Percentiles rank a stretch among this genome's conserved stretches.
phyloP scores from a whole-genome alignment of 768 basidiomycete species.

The Antrodiella citrinella region DNA sequence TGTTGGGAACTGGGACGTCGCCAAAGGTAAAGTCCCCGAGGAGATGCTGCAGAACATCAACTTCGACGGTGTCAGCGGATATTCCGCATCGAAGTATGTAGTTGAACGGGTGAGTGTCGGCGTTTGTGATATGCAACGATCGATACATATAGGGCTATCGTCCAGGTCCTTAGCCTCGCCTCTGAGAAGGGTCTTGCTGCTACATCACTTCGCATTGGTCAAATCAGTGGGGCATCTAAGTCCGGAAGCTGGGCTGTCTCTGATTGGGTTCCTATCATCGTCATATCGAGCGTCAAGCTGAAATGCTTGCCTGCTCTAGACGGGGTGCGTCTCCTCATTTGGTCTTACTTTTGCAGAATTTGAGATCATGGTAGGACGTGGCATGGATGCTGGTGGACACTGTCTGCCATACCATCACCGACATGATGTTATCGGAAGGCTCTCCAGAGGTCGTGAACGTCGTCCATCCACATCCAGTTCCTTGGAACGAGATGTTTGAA shows the following conservation, averaged over 20 bases:
- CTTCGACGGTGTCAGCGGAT: constrained; percentile 26
- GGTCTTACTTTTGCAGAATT: neutral
- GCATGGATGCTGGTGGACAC: constrained; percentile 32
- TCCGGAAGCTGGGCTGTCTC: constrained; percentile 21
- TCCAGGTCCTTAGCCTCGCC: constrained; percentile 11
- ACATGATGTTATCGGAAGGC: constrained; percentile 22
- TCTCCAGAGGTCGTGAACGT: constrained; percentile 25
- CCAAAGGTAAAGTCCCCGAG: constrained; percentile 5
- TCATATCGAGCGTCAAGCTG: constrained; percentile 9
- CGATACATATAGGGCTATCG: too few species aligned
- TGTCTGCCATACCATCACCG: constrained; percentile 25
- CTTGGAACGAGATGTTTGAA: constrained; percentile 23
- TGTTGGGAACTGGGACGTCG: neutral
- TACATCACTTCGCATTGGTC: constrained; percentile 19
- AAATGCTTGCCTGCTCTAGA: constrained; percentile 5
- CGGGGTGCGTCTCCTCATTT: constrained; percentile 7
- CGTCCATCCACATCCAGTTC: constrained; percentile 29
- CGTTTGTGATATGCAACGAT: too few species aligned
- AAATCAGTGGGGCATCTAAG: constrained; percentile 14
- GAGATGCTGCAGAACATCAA: constrained; percentile 18
- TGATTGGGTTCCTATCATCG: constrained; percentile 23
- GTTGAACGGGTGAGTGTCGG: constrained; percentile 26
- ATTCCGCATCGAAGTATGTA: constrained; percentile 33
- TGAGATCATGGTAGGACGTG: constrained; percentile 11
- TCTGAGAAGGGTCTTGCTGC: constrained; percentile 1